Base-by-base conservation (phyloP, 768 basidiomycete species). In the Pholiota conissans region DNA sequence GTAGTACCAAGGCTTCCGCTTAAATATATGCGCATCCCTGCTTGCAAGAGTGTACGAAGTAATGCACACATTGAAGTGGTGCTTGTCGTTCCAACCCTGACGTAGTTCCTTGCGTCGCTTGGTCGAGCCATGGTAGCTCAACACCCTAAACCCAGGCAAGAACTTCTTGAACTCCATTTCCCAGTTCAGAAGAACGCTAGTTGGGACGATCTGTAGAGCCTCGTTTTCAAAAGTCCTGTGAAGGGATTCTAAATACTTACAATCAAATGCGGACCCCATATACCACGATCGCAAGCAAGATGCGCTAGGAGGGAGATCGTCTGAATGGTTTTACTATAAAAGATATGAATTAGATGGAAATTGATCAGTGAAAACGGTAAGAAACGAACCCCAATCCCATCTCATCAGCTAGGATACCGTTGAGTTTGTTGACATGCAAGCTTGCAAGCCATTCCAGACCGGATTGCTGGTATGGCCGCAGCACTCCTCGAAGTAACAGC, bases 141-240 rank as follows among this genome's bases (percentile, higher is more conserved):
- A 71, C 51, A 90, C 85, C 58, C 83, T 85, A 74, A 95, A 93
- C 1, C 91, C 90, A 0, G 95, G 95, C 0, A 93, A 79, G 71
- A 98, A 97, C 69, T 95, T 95, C 69, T 93, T 91, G 76, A 97
- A 97, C 69, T 98, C 95, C 88, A 93, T 90, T 68, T 92, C 89
- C 95, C 95, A 98, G 70, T 97, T 97, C 55, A 96, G 77, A 40
- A 98, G 77, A 16, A 98, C 96, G 55, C 93, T 93, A 9, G 96
- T 92, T 0, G 97, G 97, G 56, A 87, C 91, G 65, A 96, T 85
- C 85, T 87, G 63, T 1, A 48, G 27, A 34, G 55, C 52, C 16
- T 75, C 56, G 53, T 39, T 34, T 50, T 53, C 48, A 37, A 14
- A 26, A 42, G 28, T n/a, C 45, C n/a, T 7, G 34, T 50, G 39